phyloP scores from a whole-genome alignment of 2,329 filamentous ascomycete genomes.

The Aphanocladium album region DNA sequence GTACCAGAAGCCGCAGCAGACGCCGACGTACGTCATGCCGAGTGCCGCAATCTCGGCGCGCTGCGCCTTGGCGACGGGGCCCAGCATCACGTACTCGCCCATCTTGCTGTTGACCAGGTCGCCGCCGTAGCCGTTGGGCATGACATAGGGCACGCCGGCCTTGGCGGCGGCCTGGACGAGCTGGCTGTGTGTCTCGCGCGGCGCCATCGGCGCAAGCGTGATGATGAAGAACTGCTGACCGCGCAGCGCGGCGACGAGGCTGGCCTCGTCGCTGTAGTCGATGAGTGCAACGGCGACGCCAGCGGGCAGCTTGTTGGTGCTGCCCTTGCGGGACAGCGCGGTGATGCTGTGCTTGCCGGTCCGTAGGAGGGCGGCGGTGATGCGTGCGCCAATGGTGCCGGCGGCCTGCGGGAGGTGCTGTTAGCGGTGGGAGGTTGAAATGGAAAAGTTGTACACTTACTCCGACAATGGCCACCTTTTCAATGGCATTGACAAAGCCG shows the following conservation, averaged over 20 bases:
- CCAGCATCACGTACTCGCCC: slow-evolving; percentile 22
- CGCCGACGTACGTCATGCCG: slow-evolving; percentile 39
- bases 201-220: slow-evolving; percentile 40
- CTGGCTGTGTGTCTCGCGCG: slow-evolving; percentile 41
- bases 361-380: slow-evolving; percentile 33
- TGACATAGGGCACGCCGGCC: slow-evolving; percentile 49
- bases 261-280: slow-evolving; percentile 38
- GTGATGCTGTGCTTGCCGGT: slow-evolving; percentile 43
- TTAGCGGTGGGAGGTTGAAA: background rate
- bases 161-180: slow-evolving; percentile 50
- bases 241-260: slow-evolving; percentile 44
- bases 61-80: background rate
- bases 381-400: slow-evolving; percentile 31
- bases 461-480: slow-evolving; percentile 42
- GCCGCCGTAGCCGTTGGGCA: slow-evolving; percentile 53
- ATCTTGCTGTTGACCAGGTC: slow-evolving; percentile 39
- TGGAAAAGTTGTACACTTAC: slow-evolving; percentile 28
- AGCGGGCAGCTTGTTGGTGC: slow-evolving; percentile 37
- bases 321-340: slow-evolving; percentile 39
- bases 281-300: slow-evolving; percentile 39
- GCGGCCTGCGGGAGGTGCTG: slow-evolving; percentile 27
- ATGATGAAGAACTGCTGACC: slow-evolving; percentile 55
- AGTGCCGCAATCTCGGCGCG: slow-evolving; percentile 35
- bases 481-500: slow-evolving; percentile 36
- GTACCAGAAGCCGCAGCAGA: slow-evolving; percentile 53